Percentiles rank a stretch among this genome's conserved stretches.
Evolutionary conservation across 176 grass and related monocot species (phyloP).

Genomic region (Carex cristatella): DNA sequence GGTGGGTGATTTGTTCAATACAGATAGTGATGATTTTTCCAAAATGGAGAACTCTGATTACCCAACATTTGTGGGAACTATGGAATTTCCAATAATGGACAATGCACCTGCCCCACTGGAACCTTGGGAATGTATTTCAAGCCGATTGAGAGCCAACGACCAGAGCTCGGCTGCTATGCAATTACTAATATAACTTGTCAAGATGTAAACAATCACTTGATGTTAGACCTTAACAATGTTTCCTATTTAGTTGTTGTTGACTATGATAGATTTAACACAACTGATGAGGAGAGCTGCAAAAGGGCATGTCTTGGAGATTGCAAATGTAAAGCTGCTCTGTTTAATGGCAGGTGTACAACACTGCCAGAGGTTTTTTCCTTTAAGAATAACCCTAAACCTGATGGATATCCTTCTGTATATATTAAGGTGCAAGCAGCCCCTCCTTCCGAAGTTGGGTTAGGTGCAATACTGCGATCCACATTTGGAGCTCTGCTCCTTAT

Average conservation of each 20-base stretch:
- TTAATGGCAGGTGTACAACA: constrained; percentile 18
- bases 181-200: constrained; percentile 25
- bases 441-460: not conserved
- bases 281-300: constrained; percentile 34
- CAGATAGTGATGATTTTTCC: too few relatives aligned
- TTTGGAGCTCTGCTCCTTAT: not conserved
- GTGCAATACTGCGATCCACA: not conserved
- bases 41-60: not conserved
- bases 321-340: constrained; percentile 45
- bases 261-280: not conserved
- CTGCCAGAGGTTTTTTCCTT: constrained; percentile 15
- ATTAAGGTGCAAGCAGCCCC: constrained; percentile 31
- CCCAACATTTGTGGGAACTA: constrained; percentile 18
- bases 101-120: not conserved
- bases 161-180: not conserved
- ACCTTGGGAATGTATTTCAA: not conserved
- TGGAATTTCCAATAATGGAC: not conserved
- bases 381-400: not conserved
- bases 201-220: constrained; percentile 9
- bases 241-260: not conserved
- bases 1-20: not conserved
- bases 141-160: not conserved
- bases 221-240: not conserved
- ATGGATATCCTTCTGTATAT: not conserved
- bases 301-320: constrained; percentile 23